These are phyloP conservation scores for Myxozyma neglecta DNA, from an alignment of 805 yeast genomes.

Conservation along the genomic window DNA sequence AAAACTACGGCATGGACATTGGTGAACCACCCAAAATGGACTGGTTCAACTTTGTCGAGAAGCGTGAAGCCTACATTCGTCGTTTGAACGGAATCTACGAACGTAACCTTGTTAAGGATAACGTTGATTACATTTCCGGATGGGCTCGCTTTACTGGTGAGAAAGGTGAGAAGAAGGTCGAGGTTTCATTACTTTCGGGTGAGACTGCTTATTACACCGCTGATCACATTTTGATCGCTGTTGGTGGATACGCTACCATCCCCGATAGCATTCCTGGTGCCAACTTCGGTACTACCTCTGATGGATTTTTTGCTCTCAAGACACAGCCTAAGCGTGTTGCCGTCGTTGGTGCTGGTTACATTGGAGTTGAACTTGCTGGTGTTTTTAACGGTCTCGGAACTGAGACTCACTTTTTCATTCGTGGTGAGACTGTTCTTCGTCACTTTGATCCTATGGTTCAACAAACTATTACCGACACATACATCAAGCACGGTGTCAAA, in stretches of 20 bases:
- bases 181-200: conserved; percentile 69
- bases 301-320: conserved; percentile 82
- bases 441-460: conserved; percentile 82
- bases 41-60: conserved; percentile 78
- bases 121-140: conserved; percentile 84
- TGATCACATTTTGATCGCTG: conserved; percentile 81
- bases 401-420: conserved; percentile 80
- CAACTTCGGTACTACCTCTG: conserved; percentile 81
- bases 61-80: conserved; percentile 87
- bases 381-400: conserved; percentile 86
- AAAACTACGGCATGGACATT: conserved; percentile 74
- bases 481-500: conserved; percentile 76
- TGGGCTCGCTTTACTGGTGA: conserved; percentile 73
- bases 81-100: conserved; percentile 93
- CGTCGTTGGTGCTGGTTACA: conserved; percentile 96
- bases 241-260: conserved; percentile 83
- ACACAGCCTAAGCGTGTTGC: conserved; percentile 90
- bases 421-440: conserved; percentile 89
- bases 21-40: conserved; percentile 66
- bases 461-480: conserved; percentile 73
- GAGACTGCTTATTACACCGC: conserved; percentile 64
- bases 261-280: conserved; percentile 76
- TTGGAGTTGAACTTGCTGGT: conserved; percentile 94
- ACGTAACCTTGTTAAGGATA: conserved; percentile 80
- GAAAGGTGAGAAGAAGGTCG: conserved; percentile 56